Conservation (phyloP, 352 stramenopile genomes). For the Saprolegnia parasitica region DNA sequence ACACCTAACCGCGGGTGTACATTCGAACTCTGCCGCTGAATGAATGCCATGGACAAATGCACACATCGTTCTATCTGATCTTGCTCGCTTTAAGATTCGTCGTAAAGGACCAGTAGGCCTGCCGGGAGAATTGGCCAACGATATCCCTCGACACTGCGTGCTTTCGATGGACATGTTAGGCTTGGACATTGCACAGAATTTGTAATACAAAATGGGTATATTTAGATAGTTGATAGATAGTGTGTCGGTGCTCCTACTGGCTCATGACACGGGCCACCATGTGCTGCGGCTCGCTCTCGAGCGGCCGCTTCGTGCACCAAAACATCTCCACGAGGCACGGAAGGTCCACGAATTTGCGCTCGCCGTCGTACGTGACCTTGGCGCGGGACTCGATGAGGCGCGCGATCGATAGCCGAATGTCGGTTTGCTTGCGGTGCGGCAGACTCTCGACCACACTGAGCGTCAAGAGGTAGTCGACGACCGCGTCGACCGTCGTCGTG, state of each 20-base stretch:
- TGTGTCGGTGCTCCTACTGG: background rate
- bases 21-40: too few species aligned
- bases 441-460: slow-evolving; percentile 16
- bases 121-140: too few species aligned
- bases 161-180: too few species aligned
- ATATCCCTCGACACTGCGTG: too few species aligned
- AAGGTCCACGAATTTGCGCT: slow-evolving; percentile 4
- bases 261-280: background rate
- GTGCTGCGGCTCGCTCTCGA: background rate
- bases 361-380: slow-evolving; percentile 4
- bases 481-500: slow-evolving; percentile 19
- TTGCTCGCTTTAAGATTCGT: too few species aligned
- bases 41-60: too few species aligned
- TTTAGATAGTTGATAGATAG: slow-evolving; percentile 6
- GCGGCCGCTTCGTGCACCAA: slow-evolving; percentile 1
- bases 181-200: too few species aligned
- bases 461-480: slow-evolving; percentile 25
- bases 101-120: too few species aligned
- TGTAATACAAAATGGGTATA: too few species aligned
- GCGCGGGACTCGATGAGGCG: slow-evolving; percentile 23
- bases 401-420: slow-evolving; percentile 23
- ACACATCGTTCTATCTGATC: too few species aligned
- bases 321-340: slow-evolving; percentile 26
- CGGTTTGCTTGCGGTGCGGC: slow-evolving; percentile 26
- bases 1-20: too few species aligned